Evolutionary conservation across 768 basidiomycete genomes (phyloP).

Genomic region (Kwoniella botswanensis): DNA sequence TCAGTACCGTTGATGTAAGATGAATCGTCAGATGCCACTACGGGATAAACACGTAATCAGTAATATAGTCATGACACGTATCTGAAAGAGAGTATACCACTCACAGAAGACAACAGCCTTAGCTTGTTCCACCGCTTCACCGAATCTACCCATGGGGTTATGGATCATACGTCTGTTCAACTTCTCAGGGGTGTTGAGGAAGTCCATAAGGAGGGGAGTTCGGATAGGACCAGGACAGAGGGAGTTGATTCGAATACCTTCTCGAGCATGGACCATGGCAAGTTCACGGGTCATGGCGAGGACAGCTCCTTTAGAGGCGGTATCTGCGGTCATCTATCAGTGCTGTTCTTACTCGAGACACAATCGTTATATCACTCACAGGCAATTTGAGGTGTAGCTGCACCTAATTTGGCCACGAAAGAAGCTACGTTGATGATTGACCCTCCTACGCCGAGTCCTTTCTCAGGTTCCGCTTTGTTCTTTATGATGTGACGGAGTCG

Average conservation of each 20-base stretch:
- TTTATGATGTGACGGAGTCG: constrained; percentile 28
- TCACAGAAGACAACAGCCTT: constrained; percentile 88
- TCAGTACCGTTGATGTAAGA: constrained; percentile 96
- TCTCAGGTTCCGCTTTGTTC: constrained; percentile 80
- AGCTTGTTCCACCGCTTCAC: constrained; percentile 93
- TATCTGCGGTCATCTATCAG: constrained; percentile 65
- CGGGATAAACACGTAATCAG: not conserved
- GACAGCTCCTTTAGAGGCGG: constrained; percentile 97
- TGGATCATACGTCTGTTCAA: constrained; percentile 80
- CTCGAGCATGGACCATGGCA: constrained; percentile 95
- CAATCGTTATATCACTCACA: constrained; percentile 66
- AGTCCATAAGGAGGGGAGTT: constrained; percentile 97
- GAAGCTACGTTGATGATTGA: constrained; percentile 98
- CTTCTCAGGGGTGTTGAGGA: constrained; percentile 95
- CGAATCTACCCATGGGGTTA: constrained; percentile 95
- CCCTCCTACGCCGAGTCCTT: constrained; percentile 71
- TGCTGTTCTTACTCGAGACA: not conserved
- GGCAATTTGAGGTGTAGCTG: constrained; percentile 97
- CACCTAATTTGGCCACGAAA: constrained; percentile 93
- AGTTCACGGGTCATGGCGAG: constrained; percentile 97
- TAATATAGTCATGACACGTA: not conserved
- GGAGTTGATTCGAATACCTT: constrained; percentile 91
- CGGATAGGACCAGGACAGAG: constrained; percentile 95
- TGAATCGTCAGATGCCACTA: constrained; percentile 91
- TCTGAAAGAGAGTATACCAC: constrained; percentile 49